These are phyloP conservation scores for Beauveria bassiana DNA, from an alignment of 2,329 filamentous ascomycete species.

Conservation along the genomic window DNA sequence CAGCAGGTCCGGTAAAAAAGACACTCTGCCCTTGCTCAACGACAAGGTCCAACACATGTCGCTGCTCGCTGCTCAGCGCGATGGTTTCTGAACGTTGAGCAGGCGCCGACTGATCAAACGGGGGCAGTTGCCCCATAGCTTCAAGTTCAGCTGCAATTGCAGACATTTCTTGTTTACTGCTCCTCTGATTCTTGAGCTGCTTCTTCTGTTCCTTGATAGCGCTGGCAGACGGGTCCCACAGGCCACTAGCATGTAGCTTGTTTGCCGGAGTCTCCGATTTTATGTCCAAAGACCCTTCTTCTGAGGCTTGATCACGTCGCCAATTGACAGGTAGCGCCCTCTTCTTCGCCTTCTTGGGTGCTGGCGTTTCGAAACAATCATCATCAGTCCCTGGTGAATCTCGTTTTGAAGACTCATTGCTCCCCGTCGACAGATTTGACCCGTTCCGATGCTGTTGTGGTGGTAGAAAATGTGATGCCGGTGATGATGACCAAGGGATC, in stretches of 20 bases:
- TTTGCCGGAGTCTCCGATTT: constrained; percentile 14
- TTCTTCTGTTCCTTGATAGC: constrained; percentile 72
- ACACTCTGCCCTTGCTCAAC: constrained; percentile 76
- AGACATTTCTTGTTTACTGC: constrained; percentile 24
- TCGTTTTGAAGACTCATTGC: constrained; percentile 33
- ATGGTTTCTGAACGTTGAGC: constrained; percentile 43
- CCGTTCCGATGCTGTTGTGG: constrained; percentile 20
- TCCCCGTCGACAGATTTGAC: constrained; percentile 15
- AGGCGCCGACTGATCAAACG: constrained; percentile 28
- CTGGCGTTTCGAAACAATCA: constrained; percentile 19
- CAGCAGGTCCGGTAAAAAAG: constrained; percentile 95
- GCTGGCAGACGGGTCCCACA: constrained; percentile 69
- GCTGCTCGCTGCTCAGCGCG: constrained; percentile 79
- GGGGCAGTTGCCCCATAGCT: constrained; percentile 15
- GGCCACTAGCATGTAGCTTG: constrained; percentile 23
- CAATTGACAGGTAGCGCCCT: constrained; percentile 49
- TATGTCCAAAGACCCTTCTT: constrained; percentile 24
- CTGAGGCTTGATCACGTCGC: constrained; percentile 28
- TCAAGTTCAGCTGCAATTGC: constrained; percentile 34
- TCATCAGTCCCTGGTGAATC: constrained; percentile 26
- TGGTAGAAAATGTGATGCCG: constrained; percentile 39
- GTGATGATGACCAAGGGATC: constrained; percentile 70
- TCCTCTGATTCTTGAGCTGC: constrained; percentile 54
- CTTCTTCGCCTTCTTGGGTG: constrained; percentile 44
- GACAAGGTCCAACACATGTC: constrained; percentile 74